Evolutionary conservation across 768 basidiomycete species (phyloP), one percentile per base, ranked within the genome.

Genomic region (Pleurotus djamor): DNA sequence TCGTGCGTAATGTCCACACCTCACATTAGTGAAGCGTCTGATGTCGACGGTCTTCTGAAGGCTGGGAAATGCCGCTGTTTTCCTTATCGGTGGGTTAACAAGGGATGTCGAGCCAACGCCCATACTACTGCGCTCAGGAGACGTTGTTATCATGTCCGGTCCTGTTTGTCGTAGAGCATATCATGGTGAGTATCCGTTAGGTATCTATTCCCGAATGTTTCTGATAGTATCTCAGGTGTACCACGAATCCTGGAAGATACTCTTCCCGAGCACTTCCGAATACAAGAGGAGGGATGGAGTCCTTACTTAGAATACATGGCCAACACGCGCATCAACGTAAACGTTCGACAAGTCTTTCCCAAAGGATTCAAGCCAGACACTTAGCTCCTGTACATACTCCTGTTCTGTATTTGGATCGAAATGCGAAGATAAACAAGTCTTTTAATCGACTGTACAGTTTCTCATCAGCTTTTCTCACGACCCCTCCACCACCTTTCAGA

Each of bases 101-200:
- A 83, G 96, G 57, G 88, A 96, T 54, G 77, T 76, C 0, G 79
- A 85, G 16, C 96, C 96, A 2, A 74, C 86, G 12, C 85, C 96
- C 0, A 87, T 99, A 60, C 78, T 98, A 17, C 79, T 99, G 2
- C 86, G 94, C 16, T 95, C 92, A 0, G 96, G 96, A 2, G 97
- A 99, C 68, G 85, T 89, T 1, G 77, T 97, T 17, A 86, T 98
- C 66, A 97, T 99, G 95, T 91, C 92, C 0, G 96, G 97, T 0
- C 88, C 88, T 7, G 77, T 77, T 21, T 92, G 94, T 64, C 81
- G 96, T 57, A 78, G 94, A 38, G 91, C 89, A n/a, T 98, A 92
- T 69, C 96, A 99, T 65, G 96, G 96, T 89, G 28, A n/a, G 21
- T 3, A 28, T 28, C 21, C 21, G 83, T 72, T 16, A 3, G 43